Evolutionary conservation across 2,329 filamentous ascomycete species (phyloP).

Genomic region (Trichoderma sp.): DNA sequence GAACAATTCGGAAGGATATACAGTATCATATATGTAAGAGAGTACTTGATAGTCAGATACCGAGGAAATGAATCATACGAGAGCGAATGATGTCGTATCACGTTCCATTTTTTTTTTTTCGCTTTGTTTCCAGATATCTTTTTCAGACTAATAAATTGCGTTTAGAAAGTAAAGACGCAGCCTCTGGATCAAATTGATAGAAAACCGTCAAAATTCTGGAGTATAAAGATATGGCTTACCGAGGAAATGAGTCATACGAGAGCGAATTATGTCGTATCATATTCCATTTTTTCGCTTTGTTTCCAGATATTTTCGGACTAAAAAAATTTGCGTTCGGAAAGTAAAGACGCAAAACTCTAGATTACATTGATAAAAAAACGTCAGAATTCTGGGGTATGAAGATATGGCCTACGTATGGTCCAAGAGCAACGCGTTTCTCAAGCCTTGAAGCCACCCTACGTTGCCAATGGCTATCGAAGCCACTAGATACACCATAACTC

Average conservation of each 20-base stretch:
- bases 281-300: no score
- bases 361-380: no score
- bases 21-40: not conserved
- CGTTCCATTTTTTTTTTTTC: not conserved
- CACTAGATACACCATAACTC: not conserved
- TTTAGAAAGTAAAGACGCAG: not conserved
- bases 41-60: not conserved
- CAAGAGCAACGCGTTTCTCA: not conserved
- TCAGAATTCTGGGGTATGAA: no score
- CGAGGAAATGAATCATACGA: not conserved
- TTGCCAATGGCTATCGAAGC: not conserved
- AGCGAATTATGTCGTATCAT: no score
- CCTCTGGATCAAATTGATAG: not conserved
- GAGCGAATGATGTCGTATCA: not conserved
- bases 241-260: no score
- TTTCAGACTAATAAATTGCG: not conserved
- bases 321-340: no score
- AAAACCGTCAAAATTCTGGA: not conserved
- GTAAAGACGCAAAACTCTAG: no score
- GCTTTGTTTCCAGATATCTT: not conserved
- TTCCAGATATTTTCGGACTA: no score
- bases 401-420: not conserved
- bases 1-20: not conserved
- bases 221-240: no score
- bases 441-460: not conserved